Evolutionary conservation across 2,329 filamentous ascomycete genomes (phyloP).

Genomic region (Xylaria sp.): DNA sequence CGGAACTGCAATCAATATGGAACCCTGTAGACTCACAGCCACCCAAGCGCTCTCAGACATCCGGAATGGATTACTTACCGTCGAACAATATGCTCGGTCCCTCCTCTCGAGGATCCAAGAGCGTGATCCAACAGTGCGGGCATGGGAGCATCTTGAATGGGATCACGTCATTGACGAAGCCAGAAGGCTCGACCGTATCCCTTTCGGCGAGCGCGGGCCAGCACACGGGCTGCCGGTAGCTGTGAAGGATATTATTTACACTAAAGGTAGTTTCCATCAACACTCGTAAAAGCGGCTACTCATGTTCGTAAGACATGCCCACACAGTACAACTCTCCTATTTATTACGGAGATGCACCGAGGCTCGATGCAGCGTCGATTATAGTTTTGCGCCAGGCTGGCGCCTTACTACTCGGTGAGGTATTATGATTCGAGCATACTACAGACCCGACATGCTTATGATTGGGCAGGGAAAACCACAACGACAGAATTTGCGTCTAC

Average conservation of each 20-base stretch:
- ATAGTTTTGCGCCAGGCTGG: slow-evolving; percentile 59
- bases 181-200: slow-evolving; percentile 52
- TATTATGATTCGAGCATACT: not conserved
- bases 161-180: slow-evolving; percentile 54
- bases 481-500: slow-evolving; percentile 70
- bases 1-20: slow-evolving; percentile 25
- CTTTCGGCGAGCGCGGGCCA: slow-evolving; percentile 52
- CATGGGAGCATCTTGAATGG: slow-evolving; percentile 53
- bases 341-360: slow-evolving; percentile 52
- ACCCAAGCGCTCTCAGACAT: slow-evolving; percentile 48
- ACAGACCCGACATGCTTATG: not conserved
- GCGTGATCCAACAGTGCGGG: slow-evolving; percentile 50
- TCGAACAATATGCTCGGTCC: slow-evolving; percentile 53
- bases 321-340: slow-evolving; percentile 60
- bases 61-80: slow-evolving; percentile 49
- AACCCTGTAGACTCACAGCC: slow-evolving; percentile 50
- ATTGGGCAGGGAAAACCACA: slow-evolving; percentile 55
- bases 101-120: slow-evolving; percentile 49
- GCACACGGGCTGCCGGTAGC: slow-evolving; percentile 59
- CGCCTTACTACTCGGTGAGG: slow-evolving; percentile 58
- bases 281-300: not conserved
- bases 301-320: slow-evolving; percentile 51
- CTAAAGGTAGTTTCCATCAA: slow-evolving; percentile 46
- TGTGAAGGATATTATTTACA: slow-evolving; percentile 62
- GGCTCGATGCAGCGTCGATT: slow-evolving; percentile 59